Percentiles rank a stretch among this genome's conserved stretches.
Evolutionary conservation across 208 protist genomes (phyloP).

Genomic region (Crithidia sp.): DNA sequence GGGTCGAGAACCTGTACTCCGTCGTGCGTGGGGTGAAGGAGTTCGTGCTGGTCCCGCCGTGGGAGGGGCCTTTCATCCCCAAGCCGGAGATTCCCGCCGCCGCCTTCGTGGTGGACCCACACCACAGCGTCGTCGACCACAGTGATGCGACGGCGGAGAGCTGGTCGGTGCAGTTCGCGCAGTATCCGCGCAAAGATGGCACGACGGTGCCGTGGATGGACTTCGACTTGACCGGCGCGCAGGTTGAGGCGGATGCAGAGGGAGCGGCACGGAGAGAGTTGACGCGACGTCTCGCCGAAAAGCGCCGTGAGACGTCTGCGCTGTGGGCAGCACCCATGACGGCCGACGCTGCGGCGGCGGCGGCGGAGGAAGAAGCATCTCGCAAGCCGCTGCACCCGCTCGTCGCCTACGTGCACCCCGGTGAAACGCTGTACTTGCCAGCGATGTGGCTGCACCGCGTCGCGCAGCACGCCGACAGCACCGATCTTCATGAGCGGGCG

Average conservation of each 20-base stretch:
- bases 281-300: conserved; percentile 35
- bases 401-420: conserved; percentile 73
- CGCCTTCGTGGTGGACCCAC: conserved; percentile 52
- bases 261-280: conserved; percentile 28
- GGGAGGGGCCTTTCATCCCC: conserved; percentile 85
- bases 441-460: conserved; percentile 93
- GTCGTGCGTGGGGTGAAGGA: conserved; percentile 91
- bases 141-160: conserved; percentile 18
- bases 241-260: conserved; percentile 39
- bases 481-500: conserved; percentile 49
- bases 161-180: conserved; percentile 45
- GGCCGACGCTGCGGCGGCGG: background rate
- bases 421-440: conserved; percentile 91
- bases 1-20: conserved; percentile 92
- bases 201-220: conserved; percentile 87
- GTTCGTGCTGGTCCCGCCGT: conserved; percentile 89
- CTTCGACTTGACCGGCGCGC: conserved; percentile 73
- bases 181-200: conserved; percentile 62
- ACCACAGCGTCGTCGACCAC: conserved; percentile 20
- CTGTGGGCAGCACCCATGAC: background rate
- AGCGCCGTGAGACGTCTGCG: conserved; percentile 8
- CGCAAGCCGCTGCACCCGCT: conserved; percentile 65
- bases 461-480: conserved; percentile 79
- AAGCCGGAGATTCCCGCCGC: conserved; percentile 81
- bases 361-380: conserved; percentile 17